These are phyloP conservation scores for Naganishia onofrii DNA, from an alignment of 768 basidiomycete genomes.

Conservation along the genomic window DNA sequence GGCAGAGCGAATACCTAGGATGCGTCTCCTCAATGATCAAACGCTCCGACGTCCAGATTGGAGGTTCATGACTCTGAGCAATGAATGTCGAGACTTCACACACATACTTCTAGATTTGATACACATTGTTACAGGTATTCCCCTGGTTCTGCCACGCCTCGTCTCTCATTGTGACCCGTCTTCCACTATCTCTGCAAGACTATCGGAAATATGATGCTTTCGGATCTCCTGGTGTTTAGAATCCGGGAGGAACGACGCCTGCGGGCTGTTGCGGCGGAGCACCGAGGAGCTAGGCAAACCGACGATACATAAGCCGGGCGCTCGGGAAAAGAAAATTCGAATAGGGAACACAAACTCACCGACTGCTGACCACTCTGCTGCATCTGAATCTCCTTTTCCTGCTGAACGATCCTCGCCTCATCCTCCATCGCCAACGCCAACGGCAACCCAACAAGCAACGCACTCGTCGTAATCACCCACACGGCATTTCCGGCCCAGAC, in stretches of 20 bases:
- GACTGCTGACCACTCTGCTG: slow-evolving; percentile 91
- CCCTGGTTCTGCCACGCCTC: neutral
- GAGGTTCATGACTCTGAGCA: neutral
- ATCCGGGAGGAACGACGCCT: slow-evolving; percentile 78
- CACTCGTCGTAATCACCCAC: slow-evolving; percentile 92
- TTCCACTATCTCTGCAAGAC: neutral
- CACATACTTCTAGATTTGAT: neutral
- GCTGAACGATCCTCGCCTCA: slow-evolving; percentile 87
- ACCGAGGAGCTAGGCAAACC: slow-evolving; percentile 66
- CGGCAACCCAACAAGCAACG: slow-evolving; percentile 87
- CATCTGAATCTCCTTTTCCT: slow-evolving; percentile 89
- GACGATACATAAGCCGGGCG: slow-evolving; percentile 18
- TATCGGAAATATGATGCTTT: neutral
- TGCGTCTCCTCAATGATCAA: no score
- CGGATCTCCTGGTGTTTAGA: slow-evolving; percentile 56
- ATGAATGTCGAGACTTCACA: neutral
- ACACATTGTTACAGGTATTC: neutral
- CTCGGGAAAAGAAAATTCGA: neutral
- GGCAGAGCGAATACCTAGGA: no score
- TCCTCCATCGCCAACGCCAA: slow-evolving; percentile 91
- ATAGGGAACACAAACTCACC: slow-evolving; percentile 57
- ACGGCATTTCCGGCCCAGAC: slow-evolving; percentile 81
- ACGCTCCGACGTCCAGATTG: neutral
- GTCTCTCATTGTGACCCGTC: neutral
- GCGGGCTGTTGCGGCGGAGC: slow-evolving; percentile 57